phyloP scores from a whole-genome alignment of 2,329 filamentous ascomycete genomes.

The Ilyonectria robusta region DNA sequence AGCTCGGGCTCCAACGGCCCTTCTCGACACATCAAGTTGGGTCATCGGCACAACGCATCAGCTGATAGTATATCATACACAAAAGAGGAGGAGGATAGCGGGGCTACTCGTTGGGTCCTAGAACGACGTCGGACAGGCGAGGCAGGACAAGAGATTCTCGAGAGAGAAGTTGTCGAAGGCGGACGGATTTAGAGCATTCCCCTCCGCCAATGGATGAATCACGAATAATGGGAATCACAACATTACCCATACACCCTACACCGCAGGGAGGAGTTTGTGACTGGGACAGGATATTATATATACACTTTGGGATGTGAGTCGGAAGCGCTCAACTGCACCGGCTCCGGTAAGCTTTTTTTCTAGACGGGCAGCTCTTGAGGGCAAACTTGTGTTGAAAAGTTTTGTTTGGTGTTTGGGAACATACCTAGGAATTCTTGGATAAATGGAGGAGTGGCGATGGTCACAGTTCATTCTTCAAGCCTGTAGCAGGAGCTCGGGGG shows the following conservation, averaged over 20 bases:
- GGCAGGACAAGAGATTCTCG: constrained; percentile 75
- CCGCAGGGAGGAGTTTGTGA: constrained; percentile 35
- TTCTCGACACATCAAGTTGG: constrained; percentile 44
- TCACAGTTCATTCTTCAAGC: not conserved
- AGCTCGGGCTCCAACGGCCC: constrained; percentile 28
- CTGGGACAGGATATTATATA: constrained; percentile 34
- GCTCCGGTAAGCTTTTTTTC: constrained; percentile 11
- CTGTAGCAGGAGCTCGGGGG: constrained; percentile 21
- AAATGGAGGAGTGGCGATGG: not conserved
- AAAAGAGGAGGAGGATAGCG: constrained; percentile 74
- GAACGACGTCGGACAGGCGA: constrained; percentile 78
- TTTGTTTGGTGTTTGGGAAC: constrained; percentile 32
- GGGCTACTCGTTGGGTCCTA: constrained; percentile 76
- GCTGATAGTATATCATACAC: constrained; percentile 80
- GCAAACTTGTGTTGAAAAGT: constrained; percentile 33
- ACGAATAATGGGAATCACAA: constrained; percentile 26
- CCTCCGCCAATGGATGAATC: constrained; percentile 13
- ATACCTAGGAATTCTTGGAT: constrained; percentile 21
- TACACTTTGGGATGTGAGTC: constrained; percentile 30
- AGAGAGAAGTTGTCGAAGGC: constrained; percentile 74
- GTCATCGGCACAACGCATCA: constrained; percentile 69
- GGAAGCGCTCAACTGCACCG: constrained; percentile 17
- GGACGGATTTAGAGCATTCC: constrained; percentile 58
- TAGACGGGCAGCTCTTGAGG: constrained; percentile 7
- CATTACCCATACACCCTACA: constrained; percentile 24